phyloP scores from a whole-genome alignment of 768 basidiomycete genomes.

The Psilocybe cyanescens region DNA sequence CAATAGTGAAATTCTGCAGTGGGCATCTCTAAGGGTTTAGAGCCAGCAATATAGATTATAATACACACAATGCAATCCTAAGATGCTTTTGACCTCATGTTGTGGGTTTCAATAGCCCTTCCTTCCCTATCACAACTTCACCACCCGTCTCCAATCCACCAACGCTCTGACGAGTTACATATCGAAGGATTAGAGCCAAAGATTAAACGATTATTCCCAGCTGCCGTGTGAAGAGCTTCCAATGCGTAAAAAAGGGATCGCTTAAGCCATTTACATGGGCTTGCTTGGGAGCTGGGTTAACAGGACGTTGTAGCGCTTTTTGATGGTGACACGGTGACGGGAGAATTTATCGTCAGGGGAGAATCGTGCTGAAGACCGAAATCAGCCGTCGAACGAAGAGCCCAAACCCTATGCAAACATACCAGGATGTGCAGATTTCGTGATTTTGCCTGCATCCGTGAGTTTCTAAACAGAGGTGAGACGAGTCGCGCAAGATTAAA shows the following conservation, averaged over 20 bases:
- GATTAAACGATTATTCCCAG: too few species aligned
- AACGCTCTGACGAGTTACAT: neutral
- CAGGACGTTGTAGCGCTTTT: constrained; percentile 89
- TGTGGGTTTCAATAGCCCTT: neutral
- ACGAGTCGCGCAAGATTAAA: neutral
- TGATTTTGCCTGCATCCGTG: constrained; percentile 78
- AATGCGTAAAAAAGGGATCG: neutral
- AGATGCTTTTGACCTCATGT: neutral
- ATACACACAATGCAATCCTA: constrained; percentile 5
- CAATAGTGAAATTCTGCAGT: neutral
- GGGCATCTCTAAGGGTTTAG: neutral
- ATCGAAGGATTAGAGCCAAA: neutral
- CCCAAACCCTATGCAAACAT: constrained; percentile 24
- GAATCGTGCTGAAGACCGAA: constrained; percentile 76
- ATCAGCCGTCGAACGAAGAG: neutral
- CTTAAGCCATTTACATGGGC: constrained; percentile 66
- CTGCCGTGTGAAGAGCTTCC: neutral
- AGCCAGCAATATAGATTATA: neutral
- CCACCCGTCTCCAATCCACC: neutral
- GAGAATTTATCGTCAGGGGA: constrained; percentile 99
- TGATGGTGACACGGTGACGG: constrained; percentile 94
- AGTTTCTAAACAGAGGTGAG: constrained; percentile 64
- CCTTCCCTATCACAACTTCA: neutral
- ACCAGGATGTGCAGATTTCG: constrained; percentile 99
- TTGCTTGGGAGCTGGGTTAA: constrained; percentile 89